phyloP scores from a whole-genome alignment of 2,329 filamentous ascomycete genomes.

The Alternaria infectoria region DNA sequence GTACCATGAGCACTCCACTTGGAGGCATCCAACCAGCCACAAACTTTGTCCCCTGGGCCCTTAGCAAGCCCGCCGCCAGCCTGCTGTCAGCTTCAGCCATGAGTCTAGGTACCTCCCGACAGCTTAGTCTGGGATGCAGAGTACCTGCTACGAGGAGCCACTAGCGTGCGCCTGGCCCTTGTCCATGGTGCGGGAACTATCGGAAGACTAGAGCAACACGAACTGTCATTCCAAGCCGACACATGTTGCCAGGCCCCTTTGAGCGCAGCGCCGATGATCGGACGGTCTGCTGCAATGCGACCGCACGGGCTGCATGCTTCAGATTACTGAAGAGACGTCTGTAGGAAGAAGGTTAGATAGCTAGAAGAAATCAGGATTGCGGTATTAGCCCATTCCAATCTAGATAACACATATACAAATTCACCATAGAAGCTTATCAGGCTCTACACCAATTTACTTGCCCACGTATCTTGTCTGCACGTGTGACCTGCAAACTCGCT shows the following conservation, averaged over 20 bases:
- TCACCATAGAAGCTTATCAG: neutral
- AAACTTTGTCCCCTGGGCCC: neutral
- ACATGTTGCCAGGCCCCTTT: neutral
- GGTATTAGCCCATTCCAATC: neutral
- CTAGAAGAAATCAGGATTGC: neutral
- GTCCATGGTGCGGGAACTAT: conserved; percentile 8
- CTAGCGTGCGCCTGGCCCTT: conserved; percentile 6
- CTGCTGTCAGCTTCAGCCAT: neutral
- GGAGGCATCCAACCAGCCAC: neutral
- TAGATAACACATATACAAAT: neutral
- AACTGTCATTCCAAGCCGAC: neutral
- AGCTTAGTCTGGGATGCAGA: neutral
- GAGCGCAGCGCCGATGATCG: conserved; percentile 4
- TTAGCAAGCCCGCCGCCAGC: conserved; percentile 4
- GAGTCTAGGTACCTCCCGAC: conserved; percentile 1
- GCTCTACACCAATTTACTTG: neutral
- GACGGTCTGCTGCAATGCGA: conserved; percentile 6
- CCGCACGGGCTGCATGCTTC: conserved; percentile 3
- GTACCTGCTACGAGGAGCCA: conserved; percentile 1
- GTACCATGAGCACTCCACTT: conserved; percentile 22
- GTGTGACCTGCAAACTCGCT: neutral
- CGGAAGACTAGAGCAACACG: conserved; percentile 6
- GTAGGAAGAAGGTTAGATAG: neutral
- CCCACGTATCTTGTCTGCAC: neutral
- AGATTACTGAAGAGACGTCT: neutral